Conservation (phyloP, 2,329 filamentous ascomycete genomes). For the Alternaria ventricosa region DNA sequence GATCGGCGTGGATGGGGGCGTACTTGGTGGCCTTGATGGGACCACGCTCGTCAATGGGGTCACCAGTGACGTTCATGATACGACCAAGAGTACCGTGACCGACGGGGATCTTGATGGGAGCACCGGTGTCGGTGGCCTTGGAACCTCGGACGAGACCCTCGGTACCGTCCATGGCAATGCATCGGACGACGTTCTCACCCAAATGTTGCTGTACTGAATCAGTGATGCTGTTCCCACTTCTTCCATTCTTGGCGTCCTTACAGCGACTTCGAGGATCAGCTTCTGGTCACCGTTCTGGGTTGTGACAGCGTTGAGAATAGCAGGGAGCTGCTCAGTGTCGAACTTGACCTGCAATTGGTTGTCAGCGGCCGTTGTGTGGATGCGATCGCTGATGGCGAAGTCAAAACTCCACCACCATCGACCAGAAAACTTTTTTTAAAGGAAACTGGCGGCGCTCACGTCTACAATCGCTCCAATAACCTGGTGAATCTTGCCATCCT, state of each 20-base stretch:
- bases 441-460: constrained; percentile 58
- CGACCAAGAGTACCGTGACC: constrained; percentile 91
- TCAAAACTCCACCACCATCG: constrained; percentile 16
- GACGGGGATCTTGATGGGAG: constrained; percentile 95
- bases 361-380: constrained; percentile 41
- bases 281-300: constrained; percentile 92
- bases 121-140: constrained; percentile 84
- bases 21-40: constrained; percentile 93
- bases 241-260: constrained; percentile 61
- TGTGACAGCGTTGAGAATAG: constrained; percentile 96
- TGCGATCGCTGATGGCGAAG: constrained; percentile 39
- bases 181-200: constrained; percentile 98
- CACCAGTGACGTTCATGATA: constrained; percentile 99
- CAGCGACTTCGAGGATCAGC: constrained; percentile 94
- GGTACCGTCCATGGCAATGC: constrained; percentile 99
- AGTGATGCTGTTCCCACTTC: constrained; percentile 31
- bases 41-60: constrained; percentile 99
- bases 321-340: constrained; percentile 87
- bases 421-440: constrained; percentile 48
- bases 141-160: constrained; percentile 98
- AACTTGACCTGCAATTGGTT: constrained; percentile 82
- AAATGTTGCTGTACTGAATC: constrained; percentile 82
- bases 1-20: constrained; percentile 91
- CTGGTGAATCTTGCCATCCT: constrained; percentile 72
- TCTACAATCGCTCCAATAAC: constrained; percentile 99